Percentiles rank a stretch among this genome's conserved stretches.
These are phyloP conservation scores for Inonotus hispidus DNA, from an alignment of 1,284 basidiomycete species.

Conservation along the genomic window DNA sequence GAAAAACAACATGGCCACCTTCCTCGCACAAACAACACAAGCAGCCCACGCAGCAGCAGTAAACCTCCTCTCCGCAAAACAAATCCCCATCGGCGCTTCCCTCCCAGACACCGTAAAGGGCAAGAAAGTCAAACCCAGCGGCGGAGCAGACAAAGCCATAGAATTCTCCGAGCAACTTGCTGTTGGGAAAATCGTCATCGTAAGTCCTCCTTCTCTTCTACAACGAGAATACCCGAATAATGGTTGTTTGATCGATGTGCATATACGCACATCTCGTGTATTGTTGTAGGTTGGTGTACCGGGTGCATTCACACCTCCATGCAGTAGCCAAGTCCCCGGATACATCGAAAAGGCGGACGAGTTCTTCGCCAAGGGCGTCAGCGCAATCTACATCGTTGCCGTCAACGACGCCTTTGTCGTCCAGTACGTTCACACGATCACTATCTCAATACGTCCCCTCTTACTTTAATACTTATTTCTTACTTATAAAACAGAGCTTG, in stretches of 20 bases:
- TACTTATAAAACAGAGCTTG: conserved; percentile 46
- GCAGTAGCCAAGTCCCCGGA: conserved; percentile 53
- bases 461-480: neutral
- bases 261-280: neutral
- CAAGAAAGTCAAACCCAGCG: conserved; percentile 7
- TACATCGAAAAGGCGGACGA: conserved; percentile 57
- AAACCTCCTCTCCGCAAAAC: conserved; percentile 40
- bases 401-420: conserved; percentile 71
- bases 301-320: conserved; percentile 54
- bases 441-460: neutral
- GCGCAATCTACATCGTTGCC: conserved; percentile 60
- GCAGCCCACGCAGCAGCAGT: conserved; percentile 52
- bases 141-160: conserved; percentile 28
- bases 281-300: conserved; percentile 47
- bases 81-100: conserved; percentile 44
- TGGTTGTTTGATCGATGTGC: neutral
- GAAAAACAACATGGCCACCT: conserved; percentile 9
- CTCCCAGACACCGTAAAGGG: conserved; percentile 28
- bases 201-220: conserved; percentile 31
- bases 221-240: no score
- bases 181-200: conserved; percentile 66
- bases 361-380: conserved; percentile 67
- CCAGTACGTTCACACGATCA: conserved; percentile 35
- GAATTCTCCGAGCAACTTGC: conserved; percentile 39
- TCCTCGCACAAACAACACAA: conserved; percentile 43